Evolutionary conservation across 2,329 filamentous ascomycete species (phyloP).

Genomic region (Fusarium sp.): DNA sequence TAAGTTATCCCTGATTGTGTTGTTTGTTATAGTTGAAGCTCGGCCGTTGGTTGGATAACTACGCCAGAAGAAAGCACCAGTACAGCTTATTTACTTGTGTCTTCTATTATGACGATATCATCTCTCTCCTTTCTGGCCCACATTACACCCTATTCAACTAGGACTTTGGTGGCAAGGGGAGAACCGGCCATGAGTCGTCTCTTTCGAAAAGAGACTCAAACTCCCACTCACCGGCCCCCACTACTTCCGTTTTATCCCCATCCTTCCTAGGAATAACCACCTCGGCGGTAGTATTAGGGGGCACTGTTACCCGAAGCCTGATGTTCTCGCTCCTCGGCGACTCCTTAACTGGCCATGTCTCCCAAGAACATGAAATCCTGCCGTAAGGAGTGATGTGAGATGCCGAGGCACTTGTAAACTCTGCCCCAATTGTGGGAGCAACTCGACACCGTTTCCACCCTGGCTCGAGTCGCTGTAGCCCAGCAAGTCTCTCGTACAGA

Average conservation of each 20-base stretch:
- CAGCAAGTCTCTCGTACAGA: constrained; percentile 42
- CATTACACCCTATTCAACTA: background rate
- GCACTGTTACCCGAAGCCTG: background rate
- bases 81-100: too few species aligned
- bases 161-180: background rate
- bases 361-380: background rate
- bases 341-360: background rate
- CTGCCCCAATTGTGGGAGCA: background rate
- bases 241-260: background rate
- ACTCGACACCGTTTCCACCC: constrained; percentile 27
- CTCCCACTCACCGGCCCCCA: constrained; percentile 2
- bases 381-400: constrained; percentile 14
- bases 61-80: too few species aligned
- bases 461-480: constrained; percentile 20
- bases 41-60: too few species aligned
- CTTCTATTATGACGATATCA: too few species aligned
- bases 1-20: too few species aligned
- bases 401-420: constrained; percentile 7
- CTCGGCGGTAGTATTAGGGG: background rate
- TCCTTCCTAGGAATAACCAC: background rate
- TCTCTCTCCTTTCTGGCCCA: too few species aligned
- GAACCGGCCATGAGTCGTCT: constrained; percentile 6
- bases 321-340: background rate
- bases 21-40: too few species aligned
- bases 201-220: background rate